These are phyloP conservation scores for Lactarius akahatsu DNA, from an alignment of 768 basidiomycete species.

Conservation along the genomic window DNA sequence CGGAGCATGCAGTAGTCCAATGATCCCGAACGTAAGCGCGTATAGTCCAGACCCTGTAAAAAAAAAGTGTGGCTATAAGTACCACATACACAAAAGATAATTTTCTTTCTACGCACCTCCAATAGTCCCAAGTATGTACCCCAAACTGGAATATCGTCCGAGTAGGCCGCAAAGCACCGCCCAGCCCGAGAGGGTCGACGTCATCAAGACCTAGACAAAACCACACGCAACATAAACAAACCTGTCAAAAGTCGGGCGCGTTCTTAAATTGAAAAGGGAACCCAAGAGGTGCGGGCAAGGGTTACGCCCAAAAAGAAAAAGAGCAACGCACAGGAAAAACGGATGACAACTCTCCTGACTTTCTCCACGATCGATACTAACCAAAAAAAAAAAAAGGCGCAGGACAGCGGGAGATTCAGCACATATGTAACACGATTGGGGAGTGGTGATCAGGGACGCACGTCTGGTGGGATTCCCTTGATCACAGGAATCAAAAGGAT, in stretches of 20 bases:
- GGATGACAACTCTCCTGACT: slow-evolving; percentile 64
- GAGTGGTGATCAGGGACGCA: slow-evolving; percentile 38
- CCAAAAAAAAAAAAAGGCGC: slow-evolving; percentile 4
- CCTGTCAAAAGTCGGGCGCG: neutral
- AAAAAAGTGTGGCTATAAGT: neutral
- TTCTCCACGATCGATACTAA: slow-evolving; percentile 73
- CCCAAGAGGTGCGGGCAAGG: neutral
- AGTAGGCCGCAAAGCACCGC: slow-evolving; percentile 58
- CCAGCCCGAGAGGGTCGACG: slow-evolving; percentile 70
- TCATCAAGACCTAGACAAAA: slow-evolving; percentile 48
- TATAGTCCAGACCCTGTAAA: slow-evolving; percentile 65
- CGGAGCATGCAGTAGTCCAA: slow-evolving; percentile 70
- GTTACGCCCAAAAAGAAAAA: neutral
- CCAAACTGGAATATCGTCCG: slow-evolving; percentile 65
- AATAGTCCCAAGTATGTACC: slow-evolving; percentile 60
- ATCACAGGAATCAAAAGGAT: slow-evolving; percentile 66
- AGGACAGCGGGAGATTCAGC: slow-evolving; percentile 32
- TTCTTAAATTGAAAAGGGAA: neutral
- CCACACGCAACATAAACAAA: neutral
- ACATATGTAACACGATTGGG: neutral
- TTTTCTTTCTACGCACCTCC: slow-evolving; percentile 35
- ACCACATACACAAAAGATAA: slow-evolving; percentile 39
- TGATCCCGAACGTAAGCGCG: slow-evolving; percentile 66
- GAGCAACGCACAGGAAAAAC: slow-evolving; percentile 54
- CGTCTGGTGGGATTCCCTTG: slow-evolving; percentile 66